phyloP scores from a whole-genome alignment of 352 stramenopile genomes.

The Phytophthora cryptogea region DNA sequence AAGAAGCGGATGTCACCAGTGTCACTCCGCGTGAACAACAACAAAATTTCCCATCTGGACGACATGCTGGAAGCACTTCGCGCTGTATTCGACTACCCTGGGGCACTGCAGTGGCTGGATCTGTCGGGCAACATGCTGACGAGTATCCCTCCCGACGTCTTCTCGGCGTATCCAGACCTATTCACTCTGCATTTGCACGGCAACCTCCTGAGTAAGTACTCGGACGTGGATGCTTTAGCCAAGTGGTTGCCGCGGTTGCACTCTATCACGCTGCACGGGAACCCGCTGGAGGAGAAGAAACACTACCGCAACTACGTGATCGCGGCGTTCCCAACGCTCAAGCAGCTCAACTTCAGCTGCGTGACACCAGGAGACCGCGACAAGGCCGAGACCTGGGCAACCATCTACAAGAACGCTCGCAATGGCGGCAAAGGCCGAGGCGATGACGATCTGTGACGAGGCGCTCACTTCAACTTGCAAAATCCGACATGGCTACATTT shows the following conservation, averaged over 20 bases:
- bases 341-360: conserved; percentile 78
- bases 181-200: conserved; percentile 79
- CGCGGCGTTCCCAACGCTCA: conserved; percentile 60
- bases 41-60: conserved; percentile 53
- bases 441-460: conserved; percentile 19
- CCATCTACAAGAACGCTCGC: conserved; percentile 62
- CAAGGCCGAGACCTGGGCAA: conserved; percentile 67
- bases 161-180: conserved; percentile 54
- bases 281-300: conserved; percentile 87
- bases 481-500: not conserved
- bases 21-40: conserved; percentile 70
- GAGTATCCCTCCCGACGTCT: conserved; percentile 39
- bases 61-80: conserved; percentile 58
- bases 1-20: conserved; percentile 31
- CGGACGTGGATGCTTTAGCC: conserved; percentile 62
- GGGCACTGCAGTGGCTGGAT: conserved; percentile 66
- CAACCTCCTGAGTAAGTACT: conserved; percentile 65
- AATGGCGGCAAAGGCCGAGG: conserved; percentile 10
- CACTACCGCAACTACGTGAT: conserved; percentile 88
- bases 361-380: conserved; percentile 72
- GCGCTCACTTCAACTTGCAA: conserved; percentile 1
- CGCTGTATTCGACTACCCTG: conserved; percentile 53
- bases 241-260: conserved; percentile 55
- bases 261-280: conserved; percentile 77
- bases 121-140: conserved; percentile 57